Evolutionary conservation across 805 yeast species (phyloP), one percentile per base, ranked within the genome.

Genomic region (Nakazawaea sp.): DNA sequence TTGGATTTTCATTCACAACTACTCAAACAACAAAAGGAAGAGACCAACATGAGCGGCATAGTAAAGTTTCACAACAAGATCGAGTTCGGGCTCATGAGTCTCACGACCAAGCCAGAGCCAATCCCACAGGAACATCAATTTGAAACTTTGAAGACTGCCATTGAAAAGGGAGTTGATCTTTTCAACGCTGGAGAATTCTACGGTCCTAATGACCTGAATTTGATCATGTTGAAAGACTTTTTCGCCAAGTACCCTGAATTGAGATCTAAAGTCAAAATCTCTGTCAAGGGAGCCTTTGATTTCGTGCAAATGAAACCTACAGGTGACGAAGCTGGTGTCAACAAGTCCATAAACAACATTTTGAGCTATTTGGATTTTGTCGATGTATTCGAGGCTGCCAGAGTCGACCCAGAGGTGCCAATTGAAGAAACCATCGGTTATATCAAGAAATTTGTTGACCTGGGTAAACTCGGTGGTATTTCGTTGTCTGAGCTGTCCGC

Each of bases 71-170:
- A 18, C 5, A 28, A 30, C 30, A 47, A 47, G 24, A 61, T 62
- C 38, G 95, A 95, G 30, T 76, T 72, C 46, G 96, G 96, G 31
- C 68, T 86, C 44, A 85, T 88, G 96, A 73, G 81, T 39, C 66
- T 84, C 54, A 83, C 95, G 1, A 76, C 84, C 85, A 66, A 69
- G 27, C 72, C 79, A 0, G 53, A 49, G 0, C 86, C 85, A 24
- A 56, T 70, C 24, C 69, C 81, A 6, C 55, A 66, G 35, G 75
- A 70, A 15, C 62, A 66, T 36, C n/a, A n/a, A n/a, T 63, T 76
- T 42, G 72, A 60, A 9, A 59, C 73, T 2, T 61, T 87, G 53
- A 66, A 73, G 40, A 59, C 64, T 25, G 79, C 81, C 19, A 53
- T 75, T 21, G 62, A 66, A 20, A 49, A 55, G 42, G 66, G 77